Evolutionary conservation across 805 yeast species (phyloP), one percentile per base, ranked within the genome.

Genomic region (Nakazawaea wyomingensis): DNA sequence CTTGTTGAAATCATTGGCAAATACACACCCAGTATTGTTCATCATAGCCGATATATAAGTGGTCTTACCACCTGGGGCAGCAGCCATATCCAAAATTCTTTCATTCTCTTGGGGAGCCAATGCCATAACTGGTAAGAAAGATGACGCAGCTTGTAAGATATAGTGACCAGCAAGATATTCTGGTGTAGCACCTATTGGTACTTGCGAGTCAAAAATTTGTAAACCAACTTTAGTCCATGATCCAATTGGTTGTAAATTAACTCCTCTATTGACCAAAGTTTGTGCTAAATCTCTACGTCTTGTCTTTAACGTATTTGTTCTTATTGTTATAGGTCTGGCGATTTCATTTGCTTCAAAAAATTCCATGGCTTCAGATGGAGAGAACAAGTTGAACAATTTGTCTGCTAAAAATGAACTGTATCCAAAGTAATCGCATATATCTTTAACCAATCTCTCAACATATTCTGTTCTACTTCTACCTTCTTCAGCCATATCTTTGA

Each of bases 151-250:
- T 66, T 93, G 99, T 55, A 93, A 69, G 49, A 93, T 93, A 67
- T 93, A 93, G 59, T 93, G 96, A 57, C 99, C 99, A 11, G 98
- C 95, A 57, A 93, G 72, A 61, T 93, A 93, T 67, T 93, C 99
- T 34, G 99, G 99, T 7, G 99, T 93, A 35, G 99, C 99, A 65
- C 99, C 99, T 54, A 93, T 86, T 34, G 99, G 99, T n/a, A 93
- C 98, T 64, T 90, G 98, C 19, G 98, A 90, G 60, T 93, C 99
- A 61, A 91, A 93, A 41, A 93, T 82, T 65, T 93, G 99, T 51
- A 93, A 72, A 49, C 99, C 99, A 40, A 93, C 98, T 65, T 93
- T 93, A 19, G 98, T 89, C 99, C 99, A 93, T 33, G 85, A 70
- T 39, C 98, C 98, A 54, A 93, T 88, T 35, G 98, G 98, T 66